Base-by-base conservation (phyloP, 306 rosid species). In the Prunus padus region DNA sequence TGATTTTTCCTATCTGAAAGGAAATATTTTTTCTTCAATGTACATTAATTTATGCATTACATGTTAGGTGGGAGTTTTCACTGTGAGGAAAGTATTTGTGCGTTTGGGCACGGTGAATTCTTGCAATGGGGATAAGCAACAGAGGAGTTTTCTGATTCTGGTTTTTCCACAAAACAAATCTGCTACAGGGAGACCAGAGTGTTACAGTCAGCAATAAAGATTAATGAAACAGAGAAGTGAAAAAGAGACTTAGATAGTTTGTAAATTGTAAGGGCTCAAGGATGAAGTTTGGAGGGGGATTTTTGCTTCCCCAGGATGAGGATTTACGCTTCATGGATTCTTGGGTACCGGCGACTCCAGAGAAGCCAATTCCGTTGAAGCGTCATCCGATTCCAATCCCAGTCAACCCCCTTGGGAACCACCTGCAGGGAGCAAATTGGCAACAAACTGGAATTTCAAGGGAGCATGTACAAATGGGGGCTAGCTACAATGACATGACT, bases 271-370 rank as follows among this genome's bases (percentile, higher is more conserved):
- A 82, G 77, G 30, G 44, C 71, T 76, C 80, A 64, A 77, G 65
- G 52, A 84, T 86, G 90, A 89, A 84, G 37, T 80, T 86, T 9
- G 65, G 84, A 76, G 79, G 73, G 61, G 84, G 74, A 11, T 78
- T 82, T 65, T 54, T 72, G 33, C 44, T 55, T 69, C 81, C 84
- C 51, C 82, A 64, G 60, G 84, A 69, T 33, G 66, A 69, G 25
- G 82, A 83, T 42, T 49, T 77, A 73, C 87, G 56, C 22, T 60
- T 75, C 47, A 80, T 69, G 79, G 78, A 67, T 55, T 55, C 84
- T 19, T 84, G 92, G 92, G 67, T 79, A 30, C 94, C 89, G n/a
- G 67, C 80, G 74, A 86, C 86, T 33, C 93, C 92, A 3, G 77
- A 80, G 79, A 89, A 83, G 78, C 87, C 64, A 50, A 52, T 67